Evolutionary conservation across 2,329 filamentous ascomycete genomes (phyloP), one percentile per base, ranked within the genome.

Genomic region (Fonsecaea erecta): DNA sequence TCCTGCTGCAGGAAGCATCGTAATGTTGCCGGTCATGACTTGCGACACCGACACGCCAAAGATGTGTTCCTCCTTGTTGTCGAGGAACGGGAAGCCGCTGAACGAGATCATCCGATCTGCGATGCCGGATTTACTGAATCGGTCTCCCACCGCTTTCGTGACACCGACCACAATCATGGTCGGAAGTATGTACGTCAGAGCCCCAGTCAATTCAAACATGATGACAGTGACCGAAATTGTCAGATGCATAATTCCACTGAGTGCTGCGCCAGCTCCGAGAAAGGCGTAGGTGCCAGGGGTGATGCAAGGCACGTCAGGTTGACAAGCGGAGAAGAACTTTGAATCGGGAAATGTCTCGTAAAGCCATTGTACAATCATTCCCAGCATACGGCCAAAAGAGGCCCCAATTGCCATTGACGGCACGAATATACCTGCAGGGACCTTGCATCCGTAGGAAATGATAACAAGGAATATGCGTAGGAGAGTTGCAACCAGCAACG

Each of bases 51-150:
- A 90, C 0, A 98, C 93, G 53, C 93, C 94, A 77, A 98, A 97
- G 60, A 93, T 93, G 78, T 97, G 93, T 63, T 98, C 95, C 77
- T 98, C 94, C 75, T 99, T 99, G 77, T 91, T 96, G 79, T 99
- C 95, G 2, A 99, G 84, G 79, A 96, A 99, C 0, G 95, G 95
- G 74, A 97, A 97, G 0, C 95, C 95, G 72, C 92, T 98, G 80
- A 97, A 97, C 90, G 93, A 97, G 72, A 99, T 99, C 92, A 97
- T 97, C 67, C 93, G 90, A 77, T 99, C 95, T 24, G 95, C 95
- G 64, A 99, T 98, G 53, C 95, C 95, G 32, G 94, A 95, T 75
- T 94, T 96, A n/a, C 93, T 92, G 74, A 96, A 95, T 12, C 93
- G 84, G 71, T 96, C 92, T 67, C 91, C 89, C 53, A 99, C 91